phyloP scores from a whole-genome alignment of 1,139 yeast species.

The Debaryomyces coudertii region DNA sequence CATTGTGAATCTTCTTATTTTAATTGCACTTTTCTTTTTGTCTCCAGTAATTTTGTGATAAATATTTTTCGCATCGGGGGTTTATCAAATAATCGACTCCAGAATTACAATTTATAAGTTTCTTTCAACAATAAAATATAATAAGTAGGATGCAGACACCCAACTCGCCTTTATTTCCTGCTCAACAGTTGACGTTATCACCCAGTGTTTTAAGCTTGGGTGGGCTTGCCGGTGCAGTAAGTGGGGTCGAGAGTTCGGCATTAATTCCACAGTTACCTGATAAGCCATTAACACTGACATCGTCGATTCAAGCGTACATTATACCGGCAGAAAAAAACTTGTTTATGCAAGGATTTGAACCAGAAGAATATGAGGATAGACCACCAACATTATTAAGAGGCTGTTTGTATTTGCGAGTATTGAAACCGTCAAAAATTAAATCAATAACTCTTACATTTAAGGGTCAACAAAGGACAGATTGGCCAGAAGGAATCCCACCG shows the following conservation, averaged over 20 bases:
- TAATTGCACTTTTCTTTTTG: background rate
- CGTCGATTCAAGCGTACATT: slow-evolving; percentile 54
- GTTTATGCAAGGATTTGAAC: slow-evolving; percentile 80
- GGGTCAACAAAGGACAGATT: slow-evolving; percentile 83
- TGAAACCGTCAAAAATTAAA: slow-evolving; percentile 78
- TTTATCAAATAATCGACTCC: slow-evolving; percentile 1
- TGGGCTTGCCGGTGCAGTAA: slow-evolving; percentile 5
- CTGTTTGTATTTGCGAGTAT: slow-evolving; percentile 67
- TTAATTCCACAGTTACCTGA: slow-evolving; percentile 51
- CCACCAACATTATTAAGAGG: slow-evolving; percentile 90
- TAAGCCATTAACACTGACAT: slow-evolving; percentile 49
- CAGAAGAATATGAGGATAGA: slow-evolving; percentile 62
- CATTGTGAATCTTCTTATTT: background rate
- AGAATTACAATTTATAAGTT: background rate
- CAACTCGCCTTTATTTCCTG: slow-evolving; percentile 38
- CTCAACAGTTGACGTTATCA: slow-evolving; percentile 30
- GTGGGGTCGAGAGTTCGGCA: slow-evolving; percentile 13
- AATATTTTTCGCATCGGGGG: slow-evolving; percentile 2
- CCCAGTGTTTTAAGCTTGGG: slow-evolving; percentile 9
- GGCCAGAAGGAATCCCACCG: slow-evolving; percentile 99
- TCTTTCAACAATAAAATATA: background rate
- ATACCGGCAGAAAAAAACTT: slow-evolving; percentile 78
- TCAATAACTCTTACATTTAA: slow-evolving; percentile 65
- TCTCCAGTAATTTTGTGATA: background rate
- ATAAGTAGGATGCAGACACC: slow-evolving; percentile 16